Percentiles rank a stretch among this genome's conserved stretches.
Conservation (phyloP, 805 yeast species). For the Lipomyces oligophaga region DNA sequence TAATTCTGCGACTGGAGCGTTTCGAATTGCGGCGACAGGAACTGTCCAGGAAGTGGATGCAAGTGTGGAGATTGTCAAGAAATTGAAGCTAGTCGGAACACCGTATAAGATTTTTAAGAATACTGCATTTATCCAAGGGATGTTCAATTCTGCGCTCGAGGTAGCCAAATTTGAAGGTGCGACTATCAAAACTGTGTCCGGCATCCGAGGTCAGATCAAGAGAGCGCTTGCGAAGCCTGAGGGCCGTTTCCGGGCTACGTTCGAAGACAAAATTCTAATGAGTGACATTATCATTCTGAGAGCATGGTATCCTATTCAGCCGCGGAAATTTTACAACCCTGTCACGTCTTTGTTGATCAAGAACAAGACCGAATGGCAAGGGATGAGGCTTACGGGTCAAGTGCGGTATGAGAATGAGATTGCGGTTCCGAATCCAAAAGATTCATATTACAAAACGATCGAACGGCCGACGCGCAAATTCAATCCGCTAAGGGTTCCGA, state of each 20-base stretch:
- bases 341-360: slow-evolving; percentile 80
- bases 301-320: slow-evolving; percentile 95
- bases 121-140: slow-evolving; percentile 95
- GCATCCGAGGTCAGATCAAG: slow-evolving; percentile 95
- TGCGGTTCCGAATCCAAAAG: slow-evolving; percentile 56
- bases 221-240: slow-evolving; percentile 91
- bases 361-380: slow-evolving; percentile 86
- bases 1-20: slow-evolving; percentile 78
- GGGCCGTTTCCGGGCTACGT: slow-evolving; percentile 93
- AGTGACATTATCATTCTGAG: slow-evolving; percentile 79
- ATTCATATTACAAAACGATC: slow-evolving; percentile 59
- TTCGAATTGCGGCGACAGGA: slow-evolving; percentile 96
- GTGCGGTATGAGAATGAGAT: slow-evolving; percentile 73
- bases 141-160: slow-evolving; percentile 89
- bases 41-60: slow-evolving; percentile 88
- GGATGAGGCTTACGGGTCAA: slow-evolving; percentile 93
- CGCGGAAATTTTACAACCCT: slow-evolving; percentile 90
- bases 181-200: slow-evolving; percentile 90
- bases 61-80: slow-evolving; percentile 88
- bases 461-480: slow-evolving; percentile 82
- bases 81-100: slow-evolving; percentile 89
- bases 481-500: slow-evolving; percentile 85
- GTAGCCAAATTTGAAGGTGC: slow-evolving; percentile 99
- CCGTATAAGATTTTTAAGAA: slow-evolving; percentile 91
- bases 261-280: slow-evolving; percentile 90